These are phyloP conservation scores for Phlebopus sp. DNA, from an alignment of 1,284 basidiomycete genomes.

Conservation along the genomic window DNA sequence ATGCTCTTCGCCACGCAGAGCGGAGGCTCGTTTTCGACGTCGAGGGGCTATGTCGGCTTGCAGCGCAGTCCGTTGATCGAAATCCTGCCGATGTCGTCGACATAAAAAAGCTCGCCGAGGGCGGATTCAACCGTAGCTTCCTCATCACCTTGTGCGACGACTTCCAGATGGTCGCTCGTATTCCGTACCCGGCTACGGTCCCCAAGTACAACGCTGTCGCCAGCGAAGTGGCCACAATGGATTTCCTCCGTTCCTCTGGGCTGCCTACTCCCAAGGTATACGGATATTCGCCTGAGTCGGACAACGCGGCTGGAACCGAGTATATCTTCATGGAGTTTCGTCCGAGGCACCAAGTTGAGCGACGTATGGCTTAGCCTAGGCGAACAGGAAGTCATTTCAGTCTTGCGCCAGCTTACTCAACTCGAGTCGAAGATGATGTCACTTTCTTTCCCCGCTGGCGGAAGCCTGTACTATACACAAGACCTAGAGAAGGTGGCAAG, in stretches of 20 bases:
- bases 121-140: constrained; percentile 43
- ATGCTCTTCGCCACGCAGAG: constrained; percentile 39
- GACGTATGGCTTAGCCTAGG: constrained; percentile 42
- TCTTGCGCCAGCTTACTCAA: constrained; percentile 42
- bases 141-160: constrained; percentile 42
- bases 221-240: constrained; percentile 51
- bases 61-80: constrained; percentile 42
- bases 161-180: constrained; percentile 45
- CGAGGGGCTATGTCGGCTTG: constrained; percentile 42
- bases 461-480: constrained; percentile 37
- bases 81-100: constrained; percentile 36
- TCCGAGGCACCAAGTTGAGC: constrained; percentile 41
- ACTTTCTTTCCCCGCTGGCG: constrained; percentile 35
- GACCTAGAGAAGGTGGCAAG: constrained; percentile 39
- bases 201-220: constrained; percentile 45
- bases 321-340: constrained; percentile 53
- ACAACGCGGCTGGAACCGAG: constrained; percentile 48
- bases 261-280: constrained; percentile 49
- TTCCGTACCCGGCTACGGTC: constrained; percentile 43
- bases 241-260: constrained; percentile 42
- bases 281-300: constrained; percentile 43
- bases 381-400: constrained; percentile 39
- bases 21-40: constrained; percentile 40
- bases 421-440: constrained; percentile 49
- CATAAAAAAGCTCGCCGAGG: constrained; percentile 42